These are phyloP conservation scores for Backusella luteola DNA, from an alignment of 192 early-diverging fungal species.

Conservation along the genomic window DNA sequence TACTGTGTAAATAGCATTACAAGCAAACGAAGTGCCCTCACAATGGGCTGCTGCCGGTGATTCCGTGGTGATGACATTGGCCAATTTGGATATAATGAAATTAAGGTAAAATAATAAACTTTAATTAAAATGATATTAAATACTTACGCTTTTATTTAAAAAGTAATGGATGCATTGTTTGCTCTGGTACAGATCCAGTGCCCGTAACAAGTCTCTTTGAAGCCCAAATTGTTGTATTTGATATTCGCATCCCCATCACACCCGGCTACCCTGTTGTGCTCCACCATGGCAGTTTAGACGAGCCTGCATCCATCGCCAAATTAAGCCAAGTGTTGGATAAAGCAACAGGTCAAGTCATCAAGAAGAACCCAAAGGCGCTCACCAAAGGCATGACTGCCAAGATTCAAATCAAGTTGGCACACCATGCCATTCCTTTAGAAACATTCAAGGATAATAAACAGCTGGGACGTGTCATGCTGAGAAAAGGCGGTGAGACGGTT, in stretches of 20 bases:
- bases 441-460: constrained; percentile 84
- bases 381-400: constrained; percentile 67
- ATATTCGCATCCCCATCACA: constrained; percentile 88
- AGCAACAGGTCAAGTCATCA: constrained; percentile 78
- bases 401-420: constrained; percentile 73
- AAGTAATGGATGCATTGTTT: constrained; percentile 84
- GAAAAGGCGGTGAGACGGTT: constrained; percentile 81
- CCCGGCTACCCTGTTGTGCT: constrained; percentile 86
- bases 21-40: constrained; percentile 63
- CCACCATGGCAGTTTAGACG: constrained; percentile 81
- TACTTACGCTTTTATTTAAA: background rate
- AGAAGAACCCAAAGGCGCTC: constrained; percentile 76
- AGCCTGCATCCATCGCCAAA: constrained; percentile 73
- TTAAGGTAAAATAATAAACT: constrained; percentile 47
- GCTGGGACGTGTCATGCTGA: constrained; percentile 84
- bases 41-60: constrained; percentile 97
- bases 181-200: constrained; percentile 64
- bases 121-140: background rate
- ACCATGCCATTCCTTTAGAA: constrained; percentile 82
- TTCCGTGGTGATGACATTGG: constrained; percentile 73
- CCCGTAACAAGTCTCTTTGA: constrained; percentile 75
- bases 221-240: constrained; percentile 93
- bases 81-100: constrained; percentile 71
- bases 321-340: constrained; percentile 80
- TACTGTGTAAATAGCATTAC: constrained; percentile 55